Evolutionary conservation across 345 rosid species (phyloP).

Genomic region (Adansonia digitata): DNA sequence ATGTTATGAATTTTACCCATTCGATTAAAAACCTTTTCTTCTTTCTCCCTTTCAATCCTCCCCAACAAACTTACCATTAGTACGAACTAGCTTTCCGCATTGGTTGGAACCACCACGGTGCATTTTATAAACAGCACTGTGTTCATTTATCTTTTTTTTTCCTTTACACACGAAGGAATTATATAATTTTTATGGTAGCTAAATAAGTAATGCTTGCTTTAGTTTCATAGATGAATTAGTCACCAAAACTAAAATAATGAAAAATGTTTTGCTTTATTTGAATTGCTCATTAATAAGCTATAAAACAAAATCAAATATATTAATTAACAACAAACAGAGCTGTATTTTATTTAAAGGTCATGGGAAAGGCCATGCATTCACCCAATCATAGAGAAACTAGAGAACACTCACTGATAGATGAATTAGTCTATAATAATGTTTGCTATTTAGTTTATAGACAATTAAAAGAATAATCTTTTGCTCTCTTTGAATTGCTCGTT

Average conservation of each 20-base stretch:
- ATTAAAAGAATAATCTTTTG: too few relatives aligned
- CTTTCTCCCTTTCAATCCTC: not conserved
- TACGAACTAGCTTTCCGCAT: not conserved
- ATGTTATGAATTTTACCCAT: too few relatives aligned
- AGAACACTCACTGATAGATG: conserved; percentile 49
- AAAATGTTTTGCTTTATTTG: too few relatives aligned
- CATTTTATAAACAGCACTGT: not conserved
- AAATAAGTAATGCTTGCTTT: too few relatives aligned
- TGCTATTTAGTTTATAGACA: too few relatives aligned
- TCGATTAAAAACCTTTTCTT: not conserved
- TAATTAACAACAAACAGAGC: not conserved
- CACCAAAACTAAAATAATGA: too few relatives aligned
- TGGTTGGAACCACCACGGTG: not conserved
- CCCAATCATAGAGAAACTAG: not conserved
- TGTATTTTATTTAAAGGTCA: not conserved
- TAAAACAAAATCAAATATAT: too few relatives aligned
- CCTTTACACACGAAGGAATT: not conserved
- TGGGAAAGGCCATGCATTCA: not conserved
- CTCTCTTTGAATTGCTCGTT: too few relatives aligned
- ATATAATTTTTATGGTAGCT: not conserved
- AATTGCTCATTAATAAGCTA: too few relatives aligned
- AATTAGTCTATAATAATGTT: too few relatives aligned
- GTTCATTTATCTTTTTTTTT: not conserved
- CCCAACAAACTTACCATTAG: not conserved
- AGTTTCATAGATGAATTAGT: too few relatives aligned